Base-by-base conservation (phyloP, 2,329 filamentous ascomycete species). In the Rutstroemia sp. region DNA sequence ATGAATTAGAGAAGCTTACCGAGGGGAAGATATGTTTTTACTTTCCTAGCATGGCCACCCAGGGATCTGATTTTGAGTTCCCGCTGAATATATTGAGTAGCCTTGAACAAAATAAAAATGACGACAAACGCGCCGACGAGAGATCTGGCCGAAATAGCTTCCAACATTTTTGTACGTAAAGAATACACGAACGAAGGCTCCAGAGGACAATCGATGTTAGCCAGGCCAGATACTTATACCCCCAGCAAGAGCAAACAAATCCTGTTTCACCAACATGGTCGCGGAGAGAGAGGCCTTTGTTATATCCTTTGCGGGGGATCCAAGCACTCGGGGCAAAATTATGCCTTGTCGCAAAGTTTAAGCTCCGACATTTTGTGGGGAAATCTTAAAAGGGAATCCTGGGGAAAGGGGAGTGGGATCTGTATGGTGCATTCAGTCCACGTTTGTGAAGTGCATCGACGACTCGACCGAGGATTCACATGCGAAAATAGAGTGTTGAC, bases 31-130 rank as follows among this genome's bases (percentile, higher is more conserved):
- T 66, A 72, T 50, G 70, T 68, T 21, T 58, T 64, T 10, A 78
- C 54, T 23, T 46, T 61, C 4, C 68, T 66, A 4, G 74, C 75
- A 63, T 75, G 73, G 7, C 71, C 70, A 6, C 78, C 77, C 0
- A 82, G 67, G 6, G 71, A 70, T 38, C 69, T 71, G 52, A 83
- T 73, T 54, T 75, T 76, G 17, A 70, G 61, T 40, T 75, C 68
- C 54, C 77, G 71, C 49, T 73, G 68, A 54, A 78, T 58, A n/a
- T 71, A 70, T 51, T 63, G 54, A 17, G 57, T 52, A 65, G 69
- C 57, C 27, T 57, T 61, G 3, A 73, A 73, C 9, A 67, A 14
- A n/a, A 56, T 10, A 12, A 62, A 56, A 14, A 63, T 48, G 5
- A 40, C 58, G 8, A 62, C 25, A 9, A 63, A 8, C n/a, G 56